Conservation (phyloP, 2,329 filamentous ascomycete genomes). For the Colletotrichum spinosum region DNA sequence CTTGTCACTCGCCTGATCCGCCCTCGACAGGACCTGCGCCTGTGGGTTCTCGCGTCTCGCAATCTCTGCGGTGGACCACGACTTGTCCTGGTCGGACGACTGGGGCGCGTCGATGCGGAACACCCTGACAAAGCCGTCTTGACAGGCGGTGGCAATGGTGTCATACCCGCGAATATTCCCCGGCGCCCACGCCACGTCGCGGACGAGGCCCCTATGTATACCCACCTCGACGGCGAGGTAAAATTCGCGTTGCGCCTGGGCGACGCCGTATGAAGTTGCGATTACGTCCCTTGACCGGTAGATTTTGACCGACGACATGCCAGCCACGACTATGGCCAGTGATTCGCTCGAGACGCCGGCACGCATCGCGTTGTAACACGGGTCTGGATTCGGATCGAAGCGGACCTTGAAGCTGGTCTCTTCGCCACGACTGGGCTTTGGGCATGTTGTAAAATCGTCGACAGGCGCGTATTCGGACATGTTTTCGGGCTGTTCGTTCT, state of each 20-base stretch:
- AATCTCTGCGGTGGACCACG: conserved; percentile 62
- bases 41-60: conserved; percentile 47
- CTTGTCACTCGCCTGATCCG: conserved; percentile 41
- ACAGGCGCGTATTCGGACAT: conserved; percentile 80
- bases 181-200: conserved; percentile 92
- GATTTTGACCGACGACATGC: conserved; percentile 84
- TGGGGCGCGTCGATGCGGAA: conserved; percentile 79
- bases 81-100: conserved; percentile 58
- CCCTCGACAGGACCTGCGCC: conserved; percentile 23
- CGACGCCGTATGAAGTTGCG: conserved; percentile 62
- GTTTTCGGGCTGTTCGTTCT: conserved; percentile 87
- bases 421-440: conserved; percentile 80
- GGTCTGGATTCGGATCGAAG: conserved; percentile 89
- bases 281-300: conserved; percentile 79
- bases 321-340: conserved; percentile 84
- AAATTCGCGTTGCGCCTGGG: conserved; percentile 77
- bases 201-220: conserved; percentile 80
- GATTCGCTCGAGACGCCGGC: conserved; percentile 86
- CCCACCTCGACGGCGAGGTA: conserved; percentile 84
- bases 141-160: conserved; percentile 89
- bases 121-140: conserved; percentile 91
- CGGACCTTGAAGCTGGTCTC: conserved; percentile 88
- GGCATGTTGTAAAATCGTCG: conserved; percentile 80
- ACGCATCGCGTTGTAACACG: conserved; percentile 80
- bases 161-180: conserved; percentile 93